Base-by-base conservation (phyloP, 2,329 filamentous ascomycete species). In the Cordyceps tenuipes region DNA sequence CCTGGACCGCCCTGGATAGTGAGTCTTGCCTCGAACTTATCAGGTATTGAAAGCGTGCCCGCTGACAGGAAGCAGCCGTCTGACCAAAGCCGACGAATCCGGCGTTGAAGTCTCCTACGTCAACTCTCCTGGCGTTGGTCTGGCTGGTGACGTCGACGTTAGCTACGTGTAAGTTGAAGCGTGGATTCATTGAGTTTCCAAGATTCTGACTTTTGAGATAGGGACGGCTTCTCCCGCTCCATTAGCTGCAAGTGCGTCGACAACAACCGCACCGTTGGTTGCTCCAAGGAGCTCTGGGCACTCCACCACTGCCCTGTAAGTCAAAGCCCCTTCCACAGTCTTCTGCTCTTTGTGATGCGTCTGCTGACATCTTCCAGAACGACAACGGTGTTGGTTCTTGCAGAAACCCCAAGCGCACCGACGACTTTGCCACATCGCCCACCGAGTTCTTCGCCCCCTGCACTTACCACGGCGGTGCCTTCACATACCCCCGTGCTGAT, bases 401-500 rank as follows among this genome's bases (percentile, higher is more conserved):
- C 50, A 44, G 50, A 15, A 34, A 49, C 43, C 41, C 57, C 21
- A 59, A 52, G 56, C 47, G 47, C 29, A 21, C 8, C 9, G 56
- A 51, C 23, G 34, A 51, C 26, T 4, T 7, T 7, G 47, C 56
- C 13, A 57, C 56, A 4, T 21, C 34, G 21, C 56, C 47, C 39
- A 51, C 47, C n/a, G 47, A 43, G 3, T 59, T 59, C 47, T 59
- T 59, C 15, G 8, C 15, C 23, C 56, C 56, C 9, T 59, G 56
- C 56, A 52, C 47, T 10, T 59, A 47, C 56, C 56, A 59, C 36
- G 56, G 47, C 13, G 56, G 56, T 34, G 56, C 56, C 17, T 59
- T 59, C 31, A 59, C 56, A 23, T 59, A 59, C 48, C 56, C 56
- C 15, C 21, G 47, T 9, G 56, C 56, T 12, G 56, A 59, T 43